These are phyloP conservation scores for Colletotrichum plurivorum DNA, from an alignment of 2,329 filamentous ascomycete species.

Conservation along the genomic window DNA sequence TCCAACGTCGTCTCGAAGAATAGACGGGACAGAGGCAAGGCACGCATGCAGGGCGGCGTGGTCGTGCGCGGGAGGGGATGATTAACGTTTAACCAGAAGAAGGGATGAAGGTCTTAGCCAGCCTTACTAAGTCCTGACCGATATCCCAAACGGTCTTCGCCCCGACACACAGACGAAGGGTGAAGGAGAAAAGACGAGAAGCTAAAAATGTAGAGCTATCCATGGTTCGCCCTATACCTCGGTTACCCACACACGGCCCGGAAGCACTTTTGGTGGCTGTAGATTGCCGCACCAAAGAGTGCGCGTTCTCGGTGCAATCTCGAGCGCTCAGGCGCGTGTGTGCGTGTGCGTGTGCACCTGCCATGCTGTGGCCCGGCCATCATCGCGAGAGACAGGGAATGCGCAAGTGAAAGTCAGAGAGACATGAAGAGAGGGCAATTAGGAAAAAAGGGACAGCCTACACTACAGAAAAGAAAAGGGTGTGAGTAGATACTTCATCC, in stretches of 20 bases:
- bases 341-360: conserved; percentile 4
- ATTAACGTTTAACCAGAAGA: conserved; percentile 7
- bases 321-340: conserved; percentile 7
- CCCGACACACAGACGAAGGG: neutral
- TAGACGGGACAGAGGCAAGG: neutral
- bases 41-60: neutral
- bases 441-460: too few species aligned
- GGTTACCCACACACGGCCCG: conserved; percentile 1
- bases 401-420: too few species aligned
- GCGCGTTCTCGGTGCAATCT: conserved; percentile 30
- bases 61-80: conserved; percentile 10
- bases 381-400: neutral
- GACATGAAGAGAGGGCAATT: too few species aligned
- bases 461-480: neutral
- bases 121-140: conserved; percentile 27
- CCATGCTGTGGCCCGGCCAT: conserved; percentile 7
- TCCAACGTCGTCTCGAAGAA: neutral
- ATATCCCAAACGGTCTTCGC: conserved; percentile 22
- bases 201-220: neutral
- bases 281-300: neutral
- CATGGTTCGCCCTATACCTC: neutral
- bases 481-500: neutral
- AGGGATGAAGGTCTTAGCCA: conserved; percentile 14
- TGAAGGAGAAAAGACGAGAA: neutral
- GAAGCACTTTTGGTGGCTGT: too few species aligned